A percentile compares a stretch with the other conserved stretches of the same genome.
Conservation (phyloP, 176 grass and related monocot genomes). For the Cocos nucifera region DNA sequence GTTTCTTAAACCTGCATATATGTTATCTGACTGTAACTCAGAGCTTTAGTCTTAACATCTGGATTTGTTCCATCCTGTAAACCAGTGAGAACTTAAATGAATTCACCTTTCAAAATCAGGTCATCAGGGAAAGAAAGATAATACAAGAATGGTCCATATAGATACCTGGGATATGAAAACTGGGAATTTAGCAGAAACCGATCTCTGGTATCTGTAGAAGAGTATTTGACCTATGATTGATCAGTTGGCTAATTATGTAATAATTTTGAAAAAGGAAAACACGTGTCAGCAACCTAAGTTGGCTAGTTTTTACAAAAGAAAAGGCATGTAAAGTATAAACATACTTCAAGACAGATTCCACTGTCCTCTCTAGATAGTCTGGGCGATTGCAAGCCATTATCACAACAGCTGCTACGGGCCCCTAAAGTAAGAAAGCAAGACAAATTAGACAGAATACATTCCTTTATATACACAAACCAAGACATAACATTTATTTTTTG, state of each 20-base stretch:
- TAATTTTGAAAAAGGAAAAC: neutral
- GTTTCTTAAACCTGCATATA: constrained; percentile 75
- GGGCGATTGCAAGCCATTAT: constrained; percentile 98
- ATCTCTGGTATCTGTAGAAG: constrained; percentile 61
- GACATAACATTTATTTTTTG: too few relatives aligned
- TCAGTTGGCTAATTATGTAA: neutral
- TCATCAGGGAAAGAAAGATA: constrained; percentile 11
- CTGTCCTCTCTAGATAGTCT: constrained; percentile 90
- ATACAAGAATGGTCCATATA: neutral
- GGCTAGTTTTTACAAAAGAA: neutral
- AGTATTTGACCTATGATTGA: constrained; percentile 8
- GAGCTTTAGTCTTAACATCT: constrained; percentile 87
- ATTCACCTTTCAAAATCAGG: too few relatives aligned
- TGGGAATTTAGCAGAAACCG: constrained; percentile 83
- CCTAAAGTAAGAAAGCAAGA: constrained; percentile 34
- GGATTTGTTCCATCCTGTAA: constrained; percentile 91
- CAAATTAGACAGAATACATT: neutral
- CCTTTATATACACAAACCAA: too few relatives aligned
- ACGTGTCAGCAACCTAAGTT: neutral
- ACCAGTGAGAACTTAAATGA: too few relatives aligned
- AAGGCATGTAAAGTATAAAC: neutral
- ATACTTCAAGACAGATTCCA: constrained; percentile 94
- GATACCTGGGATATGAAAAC: constrained; percentile 95
- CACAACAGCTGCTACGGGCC: constrained; percentile 83
- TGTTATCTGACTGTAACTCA: constrained; percentile 70